Conservation (phyloP, 2,329 filamentous ascomycete species). For the Botrytis hyacinthi region DNA sequence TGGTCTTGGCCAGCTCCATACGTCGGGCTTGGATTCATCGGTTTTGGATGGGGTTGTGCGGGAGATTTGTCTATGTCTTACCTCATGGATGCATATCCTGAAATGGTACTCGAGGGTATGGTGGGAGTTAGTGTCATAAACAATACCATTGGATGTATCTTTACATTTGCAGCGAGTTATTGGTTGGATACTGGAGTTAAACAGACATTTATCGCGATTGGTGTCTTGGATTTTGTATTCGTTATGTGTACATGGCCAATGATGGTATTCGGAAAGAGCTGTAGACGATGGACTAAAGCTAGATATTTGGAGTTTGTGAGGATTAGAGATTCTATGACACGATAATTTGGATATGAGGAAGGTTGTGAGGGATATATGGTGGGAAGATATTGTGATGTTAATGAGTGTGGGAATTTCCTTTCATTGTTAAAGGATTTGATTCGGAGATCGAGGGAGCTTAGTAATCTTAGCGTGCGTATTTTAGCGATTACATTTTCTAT, state of each 20-base stretch:
- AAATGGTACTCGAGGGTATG: slow-evolving; percentile 58
- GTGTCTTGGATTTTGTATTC: slow-evolving; percentile 50
- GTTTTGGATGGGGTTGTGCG: slow-evolving; percentile 58
- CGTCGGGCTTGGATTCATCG: slow-evolving; percentile 55
- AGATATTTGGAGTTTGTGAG: slow-evolving; percentile 49
- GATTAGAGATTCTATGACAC: slow-evolving; percentile 43
- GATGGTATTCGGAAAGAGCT: slow-evolving; percentile 53
- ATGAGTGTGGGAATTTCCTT: background rate
- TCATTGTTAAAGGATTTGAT: background rate
- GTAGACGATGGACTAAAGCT: slow-evolving; percentile 47
- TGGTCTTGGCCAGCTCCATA: slow-evolving; percentile 55
- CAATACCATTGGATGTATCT: slow-evolving; percentile 53
- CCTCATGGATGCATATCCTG: slow-evolving; percentile 54
- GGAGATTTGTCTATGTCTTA: slow-evolving; percentile 56
- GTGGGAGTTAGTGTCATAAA: slow-evolving; percentile 57
- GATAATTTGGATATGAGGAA: background rate
- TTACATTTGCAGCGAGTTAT: slow-evolving; percentile 50
- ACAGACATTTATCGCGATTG: slow-evolving; percentile 52
- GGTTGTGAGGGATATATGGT: background rate
- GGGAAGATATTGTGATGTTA: background rate
- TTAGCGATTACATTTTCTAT: background rate
- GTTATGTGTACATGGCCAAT: slow-evolving; percentile 52
- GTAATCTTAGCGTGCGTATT: background rate
- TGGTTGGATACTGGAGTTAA: slow-evolving; percentile 50
- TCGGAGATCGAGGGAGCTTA: background rate